phyloP scores from a whole-genome alignment of 495 filamentous ascomycete species.

The Hyaloscypha hepaticicola region DNA sequence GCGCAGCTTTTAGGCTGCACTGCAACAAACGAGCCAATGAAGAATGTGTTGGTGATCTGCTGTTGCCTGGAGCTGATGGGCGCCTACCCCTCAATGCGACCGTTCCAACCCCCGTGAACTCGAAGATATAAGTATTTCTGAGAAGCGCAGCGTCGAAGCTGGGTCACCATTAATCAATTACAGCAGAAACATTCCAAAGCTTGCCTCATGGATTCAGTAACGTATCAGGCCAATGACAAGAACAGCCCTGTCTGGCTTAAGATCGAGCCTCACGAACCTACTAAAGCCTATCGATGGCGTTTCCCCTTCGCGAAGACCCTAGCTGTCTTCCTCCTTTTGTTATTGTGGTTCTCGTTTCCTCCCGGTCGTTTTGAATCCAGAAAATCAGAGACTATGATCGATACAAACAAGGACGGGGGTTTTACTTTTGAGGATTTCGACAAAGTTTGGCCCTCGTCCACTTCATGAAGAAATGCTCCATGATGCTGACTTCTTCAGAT shows the following conservation, averaged over 20 bases:
- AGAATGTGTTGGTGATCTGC: neutral
- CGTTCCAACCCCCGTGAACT: neutral
- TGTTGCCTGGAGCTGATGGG: neutral
- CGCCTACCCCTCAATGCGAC: neutral
- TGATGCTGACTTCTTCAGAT: slow-evolving; percentile 35
- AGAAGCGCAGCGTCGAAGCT: neutral
- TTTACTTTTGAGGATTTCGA: neutral
- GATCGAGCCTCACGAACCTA: neutral
- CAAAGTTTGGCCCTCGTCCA: neutral
- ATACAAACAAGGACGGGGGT: neutral
- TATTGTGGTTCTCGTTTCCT: neutral
- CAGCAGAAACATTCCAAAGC: neutral
- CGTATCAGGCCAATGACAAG: neutral
- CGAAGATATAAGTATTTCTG: neutral
- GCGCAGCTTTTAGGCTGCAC: no score
- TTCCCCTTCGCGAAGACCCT: neutral
- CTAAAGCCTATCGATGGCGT: neutral
- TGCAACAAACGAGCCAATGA: neutral
- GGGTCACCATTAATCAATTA: neutral
- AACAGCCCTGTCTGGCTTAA: neutral
- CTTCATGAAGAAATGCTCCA: neutral
- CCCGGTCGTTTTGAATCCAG: neutral
- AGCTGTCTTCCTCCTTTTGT: neutral
- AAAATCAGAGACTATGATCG: neutral
- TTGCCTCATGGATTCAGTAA: neutral